Evolutionary conservation across 495 filamentous ascomycete genomes (phyloP).

Genomic region (Melanomma pulvis-pyrius): DNA sequence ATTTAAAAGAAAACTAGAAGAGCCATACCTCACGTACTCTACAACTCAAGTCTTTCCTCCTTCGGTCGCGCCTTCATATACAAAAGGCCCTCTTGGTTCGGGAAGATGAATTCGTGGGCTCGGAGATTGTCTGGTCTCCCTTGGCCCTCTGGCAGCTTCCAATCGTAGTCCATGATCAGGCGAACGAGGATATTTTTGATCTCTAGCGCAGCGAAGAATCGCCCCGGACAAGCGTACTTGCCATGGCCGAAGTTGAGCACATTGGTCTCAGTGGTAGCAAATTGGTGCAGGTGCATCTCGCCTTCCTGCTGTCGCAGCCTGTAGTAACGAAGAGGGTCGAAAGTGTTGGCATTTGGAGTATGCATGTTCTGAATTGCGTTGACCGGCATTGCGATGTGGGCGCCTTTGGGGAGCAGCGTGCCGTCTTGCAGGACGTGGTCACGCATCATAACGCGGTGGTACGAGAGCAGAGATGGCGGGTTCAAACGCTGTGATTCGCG

Average conservation of each 20-base stretch:
- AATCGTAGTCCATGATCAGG: slow-evolving; percentile 29
- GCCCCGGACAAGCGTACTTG: slow-evolving; percentile 57
- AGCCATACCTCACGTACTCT: too few relatives aligned
- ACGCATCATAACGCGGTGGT: slow-evolving; percentile 16
- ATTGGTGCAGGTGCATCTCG: slow-evolving; percentile 48
- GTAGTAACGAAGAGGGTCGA: slow-evolving; percentile 60
- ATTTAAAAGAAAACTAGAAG: too few relatives aligned
- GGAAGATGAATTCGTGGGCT: slow-evolving; percentile 24
- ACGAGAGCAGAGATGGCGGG: slow-evolving; percentile 42
- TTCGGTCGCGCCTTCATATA: slow-evolving; percentile 6
- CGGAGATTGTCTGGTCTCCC: slow-evolving; percentile 14
- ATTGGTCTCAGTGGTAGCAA: slow-evolving; percentile 50
- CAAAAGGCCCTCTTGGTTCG: slow-evolving; percentile 13
- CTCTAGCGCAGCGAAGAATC: slow-evolving; percentile 57
- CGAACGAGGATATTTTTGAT: slow-evolving; percentile 48
- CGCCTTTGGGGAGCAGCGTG: slow-evolving; percentile 23
- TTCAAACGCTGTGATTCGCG: slow-evolving; percentile 55
- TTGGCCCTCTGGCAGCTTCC: slow-evolving; percentile 10
- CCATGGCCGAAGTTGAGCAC: slow-evolving; percentile 55
- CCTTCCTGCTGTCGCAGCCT: slow-evolving; percentile 49
- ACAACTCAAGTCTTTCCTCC: background rate
- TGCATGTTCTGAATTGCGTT: slow-evolving; percentile 34
- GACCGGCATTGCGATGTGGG: slow-evolving; percentile 26
- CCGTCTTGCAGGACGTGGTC: slow-evolving; percentile 27
- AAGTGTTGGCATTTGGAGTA: slow-evolving; percentile 48